Conservation (phyloP, 192 early-diverging fungal genomes). For the Coemansia sp. region DNA sequence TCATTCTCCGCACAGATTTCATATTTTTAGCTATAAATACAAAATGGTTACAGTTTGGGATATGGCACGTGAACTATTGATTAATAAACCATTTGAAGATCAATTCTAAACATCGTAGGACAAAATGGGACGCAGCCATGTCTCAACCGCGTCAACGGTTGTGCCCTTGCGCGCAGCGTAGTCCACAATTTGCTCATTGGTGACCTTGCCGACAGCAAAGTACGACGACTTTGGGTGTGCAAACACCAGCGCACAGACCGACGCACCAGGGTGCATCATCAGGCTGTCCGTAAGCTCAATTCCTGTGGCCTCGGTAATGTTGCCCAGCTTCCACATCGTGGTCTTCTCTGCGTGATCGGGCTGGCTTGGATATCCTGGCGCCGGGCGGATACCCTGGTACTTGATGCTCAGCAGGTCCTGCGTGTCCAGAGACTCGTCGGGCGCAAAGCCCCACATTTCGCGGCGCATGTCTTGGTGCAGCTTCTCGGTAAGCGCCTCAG, state of each 20-base stretch:
- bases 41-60: neutral
- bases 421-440: conserved; percentile 68
- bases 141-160: conserved; percentile 64
- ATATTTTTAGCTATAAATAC: neutral
- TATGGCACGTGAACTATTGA: neutral
- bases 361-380: conserved; percentile 93
- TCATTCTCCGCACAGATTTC: neutral
- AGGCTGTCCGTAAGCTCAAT: conserved; percentile 89
- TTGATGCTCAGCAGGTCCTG: conserved; percentile 86
- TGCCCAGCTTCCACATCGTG: conserved; percentile 89
- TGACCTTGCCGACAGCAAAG: conserved; percentile 95
- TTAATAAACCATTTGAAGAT: too few species aligned
- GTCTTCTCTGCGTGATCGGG: conserved; percentile 94
- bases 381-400: conserved; percentile 94
- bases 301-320: conserved; percentile 75
- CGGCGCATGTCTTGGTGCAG: conserved; percentile 88
- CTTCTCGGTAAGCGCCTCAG: conserved; percentile 88
- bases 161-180: conserved; percentile 74
- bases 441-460: conserved; percentile 85
- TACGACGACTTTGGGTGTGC: conserved; percentile 78
- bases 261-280: conserved; percentile 91
- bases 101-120: conserved; percentile 57
- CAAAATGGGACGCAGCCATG: conserved; percentile 74
- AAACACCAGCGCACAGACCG: conserved; percentile 77
- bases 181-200: conserved; percentile 83